Evolutionary conservation across 1,139 yeast genomes (phyloP), one percentile per base, ranked within the genome.

Genomic region (Kodamaea suecica): DNA sequence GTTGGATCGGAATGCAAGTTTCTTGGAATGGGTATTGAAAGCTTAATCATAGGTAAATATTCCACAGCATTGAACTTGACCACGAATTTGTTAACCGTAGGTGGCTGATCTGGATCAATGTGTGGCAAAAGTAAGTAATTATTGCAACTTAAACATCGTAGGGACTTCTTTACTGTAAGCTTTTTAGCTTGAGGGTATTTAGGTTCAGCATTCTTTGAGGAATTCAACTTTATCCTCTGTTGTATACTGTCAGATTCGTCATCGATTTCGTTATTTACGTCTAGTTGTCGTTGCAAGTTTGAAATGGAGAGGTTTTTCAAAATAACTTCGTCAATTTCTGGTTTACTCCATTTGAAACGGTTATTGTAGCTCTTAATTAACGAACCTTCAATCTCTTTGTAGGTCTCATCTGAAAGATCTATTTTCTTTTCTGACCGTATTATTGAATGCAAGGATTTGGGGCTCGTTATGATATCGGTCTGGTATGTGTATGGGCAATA

Each of bases 41-140:
- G 38, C 10, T 46, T 48, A 2, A 63, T 34, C 3, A 47, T 36
- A 3, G 73, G 73, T 35, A 66, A 31, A 20, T 50, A 55, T 26
- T 67, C 73, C 9, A 56, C 43, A 3, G 72, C 71, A 38, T 59
- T 55, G 49, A 59, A 63, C 38, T 56, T 59, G 15, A 50, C 48
- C 10, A 45, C 35, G 37, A 55, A 57, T 37, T 66, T 66, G 40
- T 58, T 53, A 43, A 55, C 40, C 4, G 61, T 53, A 3, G 67
- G 63, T 4, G 44, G 47, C 32, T 33, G 59, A 19, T 57, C 61
- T 2, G 50, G 47, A 13, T 49, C 56, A 1, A 41, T 29, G 4
- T 52, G 45, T 3, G 71, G 70, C 11, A 49, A 37, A 17, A 51
- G 39, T 8, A 68, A 42, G 9, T 43, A 39, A 4, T 55, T 55